phyloP scores from a whole-genome alignment of 2,329 filamentous ascomycete species.

The Fusarium sp. region DNA sequence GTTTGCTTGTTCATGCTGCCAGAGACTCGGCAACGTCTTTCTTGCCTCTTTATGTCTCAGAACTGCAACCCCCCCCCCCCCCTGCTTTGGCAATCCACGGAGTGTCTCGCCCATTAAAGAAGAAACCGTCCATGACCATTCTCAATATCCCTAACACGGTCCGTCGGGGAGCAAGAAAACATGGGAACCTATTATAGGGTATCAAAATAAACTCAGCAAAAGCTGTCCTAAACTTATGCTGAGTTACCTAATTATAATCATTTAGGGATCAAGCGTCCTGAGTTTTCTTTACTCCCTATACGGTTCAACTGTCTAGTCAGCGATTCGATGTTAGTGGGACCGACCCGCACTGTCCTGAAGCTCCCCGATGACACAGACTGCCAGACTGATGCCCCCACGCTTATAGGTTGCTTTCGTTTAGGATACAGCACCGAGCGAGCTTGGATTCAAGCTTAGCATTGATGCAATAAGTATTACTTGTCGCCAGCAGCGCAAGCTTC shows the following conservation, averaged over 20 bases:
- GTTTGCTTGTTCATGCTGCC: constrained; percentile 20
- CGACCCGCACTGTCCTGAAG: constrained; percentile 1
- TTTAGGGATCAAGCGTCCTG: neutral
- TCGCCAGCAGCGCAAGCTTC: neutral
- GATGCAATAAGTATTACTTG: constrained; percentile 1
- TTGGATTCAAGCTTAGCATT: neutral
- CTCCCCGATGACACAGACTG: neutral
- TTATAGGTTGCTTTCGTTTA: neutral
- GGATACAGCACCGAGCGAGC: neutral
- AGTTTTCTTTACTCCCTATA: neutral
- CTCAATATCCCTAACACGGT: neutral
- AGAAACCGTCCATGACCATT: neutral
- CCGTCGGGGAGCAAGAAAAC: neutral
- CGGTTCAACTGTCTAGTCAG: neutral
- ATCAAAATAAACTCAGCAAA: neutral
- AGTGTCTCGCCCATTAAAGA: constrained; percentile 4
- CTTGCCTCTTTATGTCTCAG: constrained; percentile 26
- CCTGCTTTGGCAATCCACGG: constrained; percentile 30
- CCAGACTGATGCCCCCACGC: constrained; percentile 21
- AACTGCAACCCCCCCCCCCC: constrained; percentile 28
- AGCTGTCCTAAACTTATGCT: neutral
- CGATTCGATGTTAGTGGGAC: neutral
- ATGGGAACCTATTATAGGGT: neutral
- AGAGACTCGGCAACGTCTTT: neutral
- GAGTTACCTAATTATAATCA: neutral